phyloP scores from a whole-genome alignment of 192 early-diverging fungal genomes.

The Coemansia sp. region DNA sequence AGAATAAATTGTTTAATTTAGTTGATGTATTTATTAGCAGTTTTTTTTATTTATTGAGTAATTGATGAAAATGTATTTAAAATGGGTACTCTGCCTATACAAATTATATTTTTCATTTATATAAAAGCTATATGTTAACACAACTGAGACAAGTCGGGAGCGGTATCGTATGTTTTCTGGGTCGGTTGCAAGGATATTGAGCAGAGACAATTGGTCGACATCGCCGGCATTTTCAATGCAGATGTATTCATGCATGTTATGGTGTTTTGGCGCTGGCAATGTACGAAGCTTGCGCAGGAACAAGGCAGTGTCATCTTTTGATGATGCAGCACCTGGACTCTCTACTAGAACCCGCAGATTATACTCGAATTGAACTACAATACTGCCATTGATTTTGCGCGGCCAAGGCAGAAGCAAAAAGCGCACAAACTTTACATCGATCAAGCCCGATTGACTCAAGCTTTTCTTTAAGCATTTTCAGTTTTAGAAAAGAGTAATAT shows the following conservation, averaged over 20 bases:
- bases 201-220: conserved; percentile 31
- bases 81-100: not conserved
- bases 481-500: no score
- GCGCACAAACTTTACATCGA: conserved; percentile 29
- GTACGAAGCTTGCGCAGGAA: no score
- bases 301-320: conserved; percentile 32
- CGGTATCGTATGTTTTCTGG: conserved; percentile 28
- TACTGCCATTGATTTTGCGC: conserved; percentile 31
- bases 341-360: conserved; percentile 31
- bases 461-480: no score
- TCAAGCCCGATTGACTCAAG: conserved; percentile 8
- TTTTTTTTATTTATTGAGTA: no score
- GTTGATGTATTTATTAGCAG: no score
- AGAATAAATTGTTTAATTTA: not conserved
- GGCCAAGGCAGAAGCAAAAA: conserved; percentile 31
- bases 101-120: not conserved
- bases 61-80: not conserved
- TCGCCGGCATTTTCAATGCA: conserved; percentile 10
- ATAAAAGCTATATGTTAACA: not conserved
- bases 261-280: conserved; percentile 14
- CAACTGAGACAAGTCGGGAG: conserved; percentile 20
- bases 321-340: conserved; percentile 30
- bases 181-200: conserved; percentile 30
- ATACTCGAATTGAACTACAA: conserved; percentile 11
- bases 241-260: conserved; percentile 16